Conservation (phyloP, 129 eudicot species). For the Daucus carota region DNA sequence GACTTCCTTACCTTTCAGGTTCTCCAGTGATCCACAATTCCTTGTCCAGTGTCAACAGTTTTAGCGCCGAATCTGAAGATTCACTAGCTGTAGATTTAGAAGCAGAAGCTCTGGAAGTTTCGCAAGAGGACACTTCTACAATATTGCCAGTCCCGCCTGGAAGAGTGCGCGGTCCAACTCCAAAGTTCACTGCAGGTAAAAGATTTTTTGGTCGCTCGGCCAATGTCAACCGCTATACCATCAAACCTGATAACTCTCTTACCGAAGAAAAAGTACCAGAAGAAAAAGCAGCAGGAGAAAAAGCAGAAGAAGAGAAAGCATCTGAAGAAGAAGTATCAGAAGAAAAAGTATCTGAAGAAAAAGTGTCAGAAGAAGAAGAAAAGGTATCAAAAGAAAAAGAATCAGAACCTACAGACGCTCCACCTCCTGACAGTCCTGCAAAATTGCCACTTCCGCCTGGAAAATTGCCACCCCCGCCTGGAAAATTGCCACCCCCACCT, state of each 20-base stretch:
- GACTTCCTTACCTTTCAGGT: constrained; percentile 24
- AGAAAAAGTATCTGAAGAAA: background rate
- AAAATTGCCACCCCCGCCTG: constrained; percentile 22
- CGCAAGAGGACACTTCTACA: constrained; percentile 17
- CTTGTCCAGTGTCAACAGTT: background rate
- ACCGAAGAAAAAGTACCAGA: constrained; percentile 1
- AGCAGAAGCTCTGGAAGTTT: background rate
- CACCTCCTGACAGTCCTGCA: constrained; percentile 15
- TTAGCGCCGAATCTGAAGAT: background rate
- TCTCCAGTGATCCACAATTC: constrained; percentile 17
- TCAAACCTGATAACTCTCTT: background rate
- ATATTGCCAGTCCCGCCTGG: constrained; percentile 19
- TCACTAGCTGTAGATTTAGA: constrained; percentile 1
- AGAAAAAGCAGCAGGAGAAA: no score
- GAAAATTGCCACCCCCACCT: background rate
- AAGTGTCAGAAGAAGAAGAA: background rate
- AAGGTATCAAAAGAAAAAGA: background rate
- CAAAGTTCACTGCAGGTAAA: background rate
- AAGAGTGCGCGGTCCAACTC: background rate
- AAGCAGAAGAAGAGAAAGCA: background rate
- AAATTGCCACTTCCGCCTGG: constrained; percentile 19
- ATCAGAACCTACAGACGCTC: background rate
- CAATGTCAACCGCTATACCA: constrained; percentile 2
- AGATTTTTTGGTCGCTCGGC: background rate
- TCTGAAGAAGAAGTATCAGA: background rate